Evolutionary conservation across 164 flowering plant species (phyloP).

Genomic region (Malania oleifera): DNA sequence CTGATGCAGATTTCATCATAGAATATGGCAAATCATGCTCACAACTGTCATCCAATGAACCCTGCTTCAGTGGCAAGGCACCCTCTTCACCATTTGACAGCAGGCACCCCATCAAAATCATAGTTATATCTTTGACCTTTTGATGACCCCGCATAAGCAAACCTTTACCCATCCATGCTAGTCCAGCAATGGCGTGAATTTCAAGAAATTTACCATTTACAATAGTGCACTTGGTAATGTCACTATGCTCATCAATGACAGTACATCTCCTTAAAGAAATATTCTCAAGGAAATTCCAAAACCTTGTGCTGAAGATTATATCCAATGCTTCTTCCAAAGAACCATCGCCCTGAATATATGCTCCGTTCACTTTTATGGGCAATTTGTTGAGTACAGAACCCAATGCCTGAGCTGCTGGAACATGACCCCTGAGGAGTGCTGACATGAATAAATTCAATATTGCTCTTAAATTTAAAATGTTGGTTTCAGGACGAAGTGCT

Average conservation of each 20-base stretch:
- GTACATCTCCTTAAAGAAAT: slow-evolving; percentile 8
- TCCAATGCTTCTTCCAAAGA: slow-evolving; percentile 63
- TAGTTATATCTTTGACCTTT: slow-evolving; percentile 52
- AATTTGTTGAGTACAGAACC: slow-evolving; percentile 86
- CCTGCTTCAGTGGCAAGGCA: slow-evolving; percentile 15
- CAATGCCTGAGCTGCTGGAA: slow-evolving; percentile 85
- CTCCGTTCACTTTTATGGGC: slow-evolving; percentile 22
- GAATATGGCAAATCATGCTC: slow-evolving; percentile 22
- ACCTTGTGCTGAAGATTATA: slow-evolving; percentile 32
- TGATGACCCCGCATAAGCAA: slow-evolving; percentile 92
- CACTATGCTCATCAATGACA: slow-evolving; percentile 15
- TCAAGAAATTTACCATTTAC: slow-evolving; percentile 23
- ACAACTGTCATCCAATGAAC: slow-evolving; percentile 10
- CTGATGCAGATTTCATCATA: slow-evolving; percentile 54
- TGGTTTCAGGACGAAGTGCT: slow-evolving; percentile 63
- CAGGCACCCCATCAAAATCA: slow-evolving; percentile 55
- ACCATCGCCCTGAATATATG: slow-evolving; percentile 26
- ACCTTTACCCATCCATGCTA: slow-evolving; percentile 96
- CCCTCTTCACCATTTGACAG: slow-evolving; percentile 19
- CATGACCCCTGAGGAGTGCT: slow-evolving; percentile 46
- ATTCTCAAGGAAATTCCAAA: slow-evolving; percentile 18
- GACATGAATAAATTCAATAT: slow-evolving; percentile 37
- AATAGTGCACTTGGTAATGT: slow-evolving; percentile 16
- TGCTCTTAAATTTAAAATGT: slow-evolving; percentile 39
- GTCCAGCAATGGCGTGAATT: slow-evolving; percentile 51